These are phyloP conservation scores for Mallotus nudiflorus DNA, from an alignment of 345 rosid species.

Conservation along the genomic window DNA sequence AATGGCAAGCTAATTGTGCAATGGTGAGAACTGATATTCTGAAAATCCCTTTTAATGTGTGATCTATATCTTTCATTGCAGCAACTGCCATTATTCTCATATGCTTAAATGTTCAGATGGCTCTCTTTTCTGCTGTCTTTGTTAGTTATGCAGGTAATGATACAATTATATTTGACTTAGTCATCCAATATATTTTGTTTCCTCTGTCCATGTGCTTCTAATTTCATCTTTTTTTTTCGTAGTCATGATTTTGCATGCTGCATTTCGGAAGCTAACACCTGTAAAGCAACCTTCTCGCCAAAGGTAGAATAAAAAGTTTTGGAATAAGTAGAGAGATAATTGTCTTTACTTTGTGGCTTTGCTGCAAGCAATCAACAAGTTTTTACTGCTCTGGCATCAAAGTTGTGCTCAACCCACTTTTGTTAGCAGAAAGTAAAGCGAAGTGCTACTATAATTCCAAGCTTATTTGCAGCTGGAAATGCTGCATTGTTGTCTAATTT, in stretches of 20 bases:
- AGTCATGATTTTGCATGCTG: conserved; percentile 81
- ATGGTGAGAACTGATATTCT: not conserved
- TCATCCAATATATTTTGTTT: not conserved
- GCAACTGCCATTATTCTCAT: conserved; percentile 67
- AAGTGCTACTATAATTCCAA: not conserved
- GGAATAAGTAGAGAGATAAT: conserved; percentile 3
- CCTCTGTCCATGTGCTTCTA: not conserved
- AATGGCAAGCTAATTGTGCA: not conserved
- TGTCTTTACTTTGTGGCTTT: not conserved
- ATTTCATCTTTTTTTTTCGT: conserved; percentile 6
- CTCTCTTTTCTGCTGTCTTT: conserved; percentile 64
- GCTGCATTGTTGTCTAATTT: too few relatives aligned
- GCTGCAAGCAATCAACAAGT: not conserved
- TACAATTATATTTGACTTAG: not conserved
- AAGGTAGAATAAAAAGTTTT: conserved; percentile 4
- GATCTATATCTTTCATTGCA: conserved; percentile 43
- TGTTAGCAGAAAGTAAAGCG: not conserved
- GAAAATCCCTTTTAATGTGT: not conserved
- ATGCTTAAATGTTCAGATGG: conserved; percentile 78
- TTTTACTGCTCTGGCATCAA: not conserved
- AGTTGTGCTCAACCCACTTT: not conserved
- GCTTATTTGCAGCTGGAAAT: too few relatives aligned
- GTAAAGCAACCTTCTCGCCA: conserved; percentile 46
- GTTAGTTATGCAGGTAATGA: conserved; percentile 73
- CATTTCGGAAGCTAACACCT: conserved; percentile 72